A percentile compares a stretch with the other conserved stretches of the same genome.
Conservation (phyloP, 257 asterid species). For the Solanum lycopersicoides region DNA sequence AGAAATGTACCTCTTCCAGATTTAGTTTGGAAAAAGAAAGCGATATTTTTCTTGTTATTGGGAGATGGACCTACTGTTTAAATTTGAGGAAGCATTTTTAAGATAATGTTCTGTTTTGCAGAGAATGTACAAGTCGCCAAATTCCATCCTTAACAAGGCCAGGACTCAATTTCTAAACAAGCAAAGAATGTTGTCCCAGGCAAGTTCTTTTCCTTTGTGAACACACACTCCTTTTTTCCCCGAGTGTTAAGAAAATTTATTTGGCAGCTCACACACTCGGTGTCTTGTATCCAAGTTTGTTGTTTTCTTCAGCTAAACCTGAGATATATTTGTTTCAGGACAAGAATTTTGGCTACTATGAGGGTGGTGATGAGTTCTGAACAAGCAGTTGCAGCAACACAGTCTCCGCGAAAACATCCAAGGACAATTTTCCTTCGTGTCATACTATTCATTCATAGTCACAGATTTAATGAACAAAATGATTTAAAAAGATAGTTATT, state of each 20-base stretch:
- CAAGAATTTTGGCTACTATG: slow-evolving; percentile 53
- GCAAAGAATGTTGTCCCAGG: slow-evolving; percentile 71
- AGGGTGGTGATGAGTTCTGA: slow-evolving; percentile 25
- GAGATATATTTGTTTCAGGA: slow-evolving; percentile 28
- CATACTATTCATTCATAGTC: not conserved
- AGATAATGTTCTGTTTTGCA: slow-evolving; percentile 10
- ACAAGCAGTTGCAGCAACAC: not conserved
- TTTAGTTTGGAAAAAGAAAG: not conserved
- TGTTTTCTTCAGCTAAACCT: not conserved
- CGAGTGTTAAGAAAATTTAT: not conserved
- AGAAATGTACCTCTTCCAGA: not conserved
- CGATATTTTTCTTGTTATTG: not conserved
- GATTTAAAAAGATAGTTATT: not conserved
- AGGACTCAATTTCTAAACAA: slow-evolving; percentile 76
- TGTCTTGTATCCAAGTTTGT: not conserved
- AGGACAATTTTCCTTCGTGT: not conserved
- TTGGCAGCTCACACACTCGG: not conserved
- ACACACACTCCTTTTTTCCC: not conserved
- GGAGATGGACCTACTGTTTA: not conserved
- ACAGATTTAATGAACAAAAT: not conserved
- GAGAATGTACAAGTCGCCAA: slow-evolving; percentile 75
- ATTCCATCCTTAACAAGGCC: slow-evolving; percentile 72
- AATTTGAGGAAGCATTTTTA: not conserved
- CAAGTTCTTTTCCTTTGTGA: slow-evolving; percentile 2
- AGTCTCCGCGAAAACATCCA: not conserved